phyloP scores from a whole-genome alignment of 257 asterid genomes.

The Lavandula angustifolia region DNA sequence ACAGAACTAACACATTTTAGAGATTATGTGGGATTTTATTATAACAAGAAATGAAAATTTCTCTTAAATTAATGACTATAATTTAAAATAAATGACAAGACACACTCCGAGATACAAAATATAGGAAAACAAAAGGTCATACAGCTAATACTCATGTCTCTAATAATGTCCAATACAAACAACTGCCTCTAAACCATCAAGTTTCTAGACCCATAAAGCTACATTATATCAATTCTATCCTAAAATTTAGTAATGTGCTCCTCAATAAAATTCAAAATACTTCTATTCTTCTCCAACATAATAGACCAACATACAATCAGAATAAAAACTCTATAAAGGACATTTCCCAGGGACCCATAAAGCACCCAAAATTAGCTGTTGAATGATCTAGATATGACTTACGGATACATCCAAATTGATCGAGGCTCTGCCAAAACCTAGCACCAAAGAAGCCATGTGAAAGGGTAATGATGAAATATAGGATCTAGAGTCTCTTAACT shows the following conservation, averaged over 20 bases:
- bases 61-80: background rate
- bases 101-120: background rate
- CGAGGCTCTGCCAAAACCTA: background rate
- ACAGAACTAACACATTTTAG: background rate
- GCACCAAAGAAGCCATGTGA: background rate
- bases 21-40: background rate
- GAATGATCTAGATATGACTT: background rate
- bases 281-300: background rate
- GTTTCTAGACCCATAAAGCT: background rate
- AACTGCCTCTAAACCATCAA: background rate
- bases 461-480: background rate
- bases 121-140: background rate
- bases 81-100: background rate
- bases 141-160: background rate
- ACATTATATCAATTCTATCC: background rate
- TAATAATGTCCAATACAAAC: background rate
- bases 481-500: background rate
- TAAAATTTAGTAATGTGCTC: background rate
- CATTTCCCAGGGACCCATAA: background rate
- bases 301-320: background rate
- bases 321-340: background rate
- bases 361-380: background rate
- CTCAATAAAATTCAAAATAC: background rate
- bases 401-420: background rate
- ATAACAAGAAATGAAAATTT: too few species aligned